Conservation (phyloP, 768 basidiomycete species). For the Lyophyllum semitale region DNA sequence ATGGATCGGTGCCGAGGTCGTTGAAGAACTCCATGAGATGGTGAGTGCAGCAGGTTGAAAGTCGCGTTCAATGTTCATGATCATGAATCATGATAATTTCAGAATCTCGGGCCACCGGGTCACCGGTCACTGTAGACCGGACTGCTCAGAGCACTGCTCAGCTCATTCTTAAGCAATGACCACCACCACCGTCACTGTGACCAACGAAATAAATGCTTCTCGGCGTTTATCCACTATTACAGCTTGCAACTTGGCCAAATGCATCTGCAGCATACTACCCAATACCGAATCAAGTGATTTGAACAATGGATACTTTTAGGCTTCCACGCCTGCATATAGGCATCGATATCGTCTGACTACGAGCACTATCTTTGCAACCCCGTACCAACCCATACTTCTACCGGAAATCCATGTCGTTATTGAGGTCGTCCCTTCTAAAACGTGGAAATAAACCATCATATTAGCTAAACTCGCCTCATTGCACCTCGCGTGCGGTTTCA, state of each 20-base stretch:
- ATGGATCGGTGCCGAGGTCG: slow-evolving; percentile 68
- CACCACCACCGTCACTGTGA: too few species aligned
- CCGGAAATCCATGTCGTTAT: slow-evolving; percentile 9
- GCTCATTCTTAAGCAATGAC: not conserved
- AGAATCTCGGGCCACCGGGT: slow-evolving; percentile 12
- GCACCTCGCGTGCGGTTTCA: slow-evolving; percentile 6
- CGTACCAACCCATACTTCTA: not conserved
- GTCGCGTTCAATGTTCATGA: slow-evolving; percentile 13
- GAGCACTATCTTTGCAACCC: not conserved
- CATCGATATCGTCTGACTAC: not conserved
- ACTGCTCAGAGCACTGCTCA: too few species aligned
- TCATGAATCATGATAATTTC: slow-evolving; percentile 8
- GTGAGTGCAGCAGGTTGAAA: not conserved
- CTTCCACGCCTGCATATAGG: not conserved
- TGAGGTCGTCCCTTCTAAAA: slow-evolving; percentile 13
- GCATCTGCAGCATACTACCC: not conserved
- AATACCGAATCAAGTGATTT: not conserved
- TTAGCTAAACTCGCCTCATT: slow-evolving; percentile 26
- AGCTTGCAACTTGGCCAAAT: not conserved
- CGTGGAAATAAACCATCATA: slow-evolving; percentile 16
- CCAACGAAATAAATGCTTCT: too few species aligned
- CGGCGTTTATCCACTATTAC: not conserved
- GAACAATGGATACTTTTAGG: not conserved
- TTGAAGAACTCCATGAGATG: slow-evolving; percentile 79
- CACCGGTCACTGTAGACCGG: too few species aligned